Conservation (phyloP, 2,329 filamentous ascomycete species). For the Colletotrichum zoysiae region DNA sequence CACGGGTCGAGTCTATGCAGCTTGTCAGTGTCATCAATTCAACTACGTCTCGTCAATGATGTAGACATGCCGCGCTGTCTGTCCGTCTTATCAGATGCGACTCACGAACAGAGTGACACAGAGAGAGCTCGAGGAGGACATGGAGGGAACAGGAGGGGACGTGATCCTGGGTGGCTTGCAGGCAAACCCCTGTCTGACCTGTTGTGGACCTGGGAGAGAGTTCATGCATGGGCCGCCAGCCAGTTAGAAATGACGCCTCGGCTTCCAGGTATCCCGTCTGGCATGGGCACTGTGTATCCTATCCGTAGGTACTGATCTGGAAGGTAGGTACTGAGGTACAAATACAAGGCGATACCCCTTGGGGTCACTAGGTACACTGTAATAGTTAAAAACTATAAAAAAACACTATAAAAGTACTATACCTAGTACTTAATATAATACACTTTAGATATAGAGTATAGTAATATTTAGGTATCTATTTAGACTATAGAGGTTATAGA, state of each 20-base stretch:
- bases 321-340: too few species aligned
- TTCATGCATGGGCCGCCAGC: slow-evolving; percentile 8
- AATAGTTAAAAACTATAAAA: too few species aligned
- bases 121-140: neutral
- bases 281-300: too few species aligned
- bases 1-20: neutral
- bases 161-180: slow-evolving; percentile 15
- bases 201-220: neutral
- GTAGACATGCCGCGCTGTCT: neutral
- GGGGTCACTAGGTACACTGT: too few species aligned
- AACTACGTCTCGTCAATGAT: neutral
- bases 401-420: too few species aligned
- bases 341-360: too few species aligned
- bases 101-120: neutral
- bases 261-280: neutral
- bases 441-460: too few species aligned
- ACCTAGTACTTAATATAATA: too few species aligned
- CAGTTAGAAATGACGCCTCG: slow-evolving; percentile 19
- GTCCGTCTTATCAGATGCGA: neutral
- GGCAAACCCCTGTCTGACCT: slow-evolving; percentile 22
- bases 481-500: too few species aligned
- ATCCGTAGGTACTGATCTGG: too few species aligned
- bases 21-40: neutral
- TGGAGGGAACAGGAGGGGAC: neutral
- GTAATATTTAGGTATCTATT: too few species aligned